Evolutionary conservation across 495 filamentous ascomycete species (phyloP).

Genomic region (Elasticomyces elasticus): DNA sequence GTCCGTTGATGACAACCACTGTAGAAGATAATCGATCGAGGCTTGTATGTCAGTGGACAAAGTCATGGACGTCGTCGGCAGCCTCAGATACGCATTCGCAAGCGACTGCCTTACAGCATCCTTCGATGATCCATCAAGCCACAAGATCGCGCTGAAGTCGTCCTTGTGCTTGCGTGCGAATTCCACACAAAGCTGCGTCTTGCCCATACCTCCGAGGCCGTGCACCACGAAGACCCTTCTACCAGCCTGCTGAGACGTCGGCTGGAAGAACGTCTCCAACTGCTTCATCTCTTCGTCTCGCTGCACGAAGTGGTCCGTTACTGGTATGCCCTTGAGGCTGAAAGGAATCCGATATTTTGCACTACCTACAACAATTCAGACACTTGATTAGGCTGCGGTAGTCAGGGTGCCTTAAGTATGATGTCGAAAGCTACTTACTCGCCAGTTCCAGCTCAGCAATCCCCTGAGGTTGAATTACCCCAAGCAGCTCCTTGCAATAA

Average conservation of each 20-base stretch:
- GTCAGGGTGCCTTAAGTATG: too few species aligned
- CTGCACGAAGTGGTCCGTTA: not conserved
- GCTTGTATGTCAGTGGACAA: not conserved
- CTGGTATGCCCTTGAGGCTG: constrained; percentile 4
- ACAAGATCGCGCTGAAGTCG: constrained; percentile 1
- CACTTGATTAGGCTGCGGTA: too few species aligned
- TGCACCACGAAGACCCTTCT: constrained; percentile 3
- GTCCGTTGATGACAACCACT: constrained; percentile 24
- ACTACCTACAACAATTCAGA: too few species aligned
- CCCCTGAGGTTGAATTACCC: not conserved
- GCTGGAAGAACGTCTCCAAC: not conserved
- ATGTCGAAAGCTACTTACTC: not conserved
- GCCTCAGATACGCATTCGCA: not conserved
- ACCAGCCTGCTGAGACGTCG: not conserved
- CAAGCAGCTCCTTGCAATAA: constrained; percentile 11
- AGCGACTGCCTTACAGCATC: constrained; percentile 3
- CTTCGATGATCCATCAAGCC: constrained; percentile 5
- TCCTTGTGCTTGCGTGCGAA: constrained; percentile 2
- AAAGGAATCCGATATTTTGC: not conserved
- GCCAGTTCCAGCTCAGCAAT: not conserved
- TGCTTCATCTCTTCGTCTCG: constrained; percentile 2
- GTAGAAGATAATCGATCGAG: not conserved
- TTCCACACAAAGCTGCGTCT: constrained; percentile 3
- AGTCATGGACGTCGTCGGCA: not conserved
- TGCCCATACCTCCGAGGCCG: constrained; percentile 1